phyloP scores from a whole-genome alignment of 345 rosid species.

The Melaleuca alternifolia region DNA sequence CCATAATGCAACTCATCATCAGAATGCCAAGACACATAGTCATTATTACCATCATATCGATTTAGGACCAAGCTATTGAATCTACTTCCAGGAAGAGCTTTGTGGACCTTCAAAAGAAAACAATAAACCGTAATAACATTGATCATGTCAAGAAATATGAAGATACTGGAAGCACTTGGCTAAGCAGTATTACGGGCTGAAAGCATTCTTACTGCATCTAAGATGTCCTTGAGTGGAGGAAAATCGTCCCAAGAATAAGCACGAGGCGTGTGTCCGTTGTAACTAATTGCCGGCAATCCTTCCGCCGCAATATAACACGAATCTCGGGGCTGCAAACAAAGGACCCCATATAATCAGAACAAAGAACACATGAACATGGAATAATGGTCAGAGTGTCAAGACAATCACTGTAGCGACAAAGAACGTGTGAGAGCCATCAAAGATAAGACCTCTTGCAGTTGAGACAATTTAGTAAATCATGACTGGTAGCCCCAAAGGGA shows the following conservation, averaged over 20 bases:
- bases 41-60: slow-evolving; percentile 63
- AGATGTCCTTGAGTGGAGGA: slow-evolving; percentile 68
- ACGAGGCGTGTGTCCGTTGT: slow-evolving; percentile 65
- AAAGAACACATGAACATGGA: background rate
- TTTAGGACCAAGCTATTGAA: slow-evolving; percentile 85
- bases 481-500: background rate
- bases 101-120: slow-evolving; percentile 39
- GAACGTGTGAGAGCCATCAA: background rate
- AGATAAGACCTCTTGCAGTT: background rate
- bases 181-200: background rate
- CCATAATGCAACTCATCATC: slow-evolving; percentile 83
- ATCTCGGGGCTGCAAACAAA: slow-evolving; percentile 57
- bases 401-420: background rate
- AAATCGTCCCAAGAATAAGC: slow-evolving; percentile 78
- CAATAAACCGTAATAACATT: background rate
- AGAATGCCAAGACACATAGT: slow-evolving; percentile 84
- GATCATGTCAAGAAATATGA: background rate
- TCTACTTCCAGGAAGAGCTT: slow-evolving; percentile 62
- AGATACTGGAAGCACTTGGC: background rate
- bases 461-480: background rate
- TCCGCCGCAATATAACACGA: slow-evolving; percentile 68
- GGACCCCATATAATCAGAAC: background rate
- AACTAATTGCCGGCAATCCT: slow-evolving; percentile 45
- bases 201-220: slow-evolving; percentile 38
- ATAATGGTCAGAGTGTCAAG: background rate